Percentiles rank a stretch among this genome's conserved stretches.
Conservation (phyloP, 495 filamentous ascomycete species). For the Chaetomium fimeti region DNA sequence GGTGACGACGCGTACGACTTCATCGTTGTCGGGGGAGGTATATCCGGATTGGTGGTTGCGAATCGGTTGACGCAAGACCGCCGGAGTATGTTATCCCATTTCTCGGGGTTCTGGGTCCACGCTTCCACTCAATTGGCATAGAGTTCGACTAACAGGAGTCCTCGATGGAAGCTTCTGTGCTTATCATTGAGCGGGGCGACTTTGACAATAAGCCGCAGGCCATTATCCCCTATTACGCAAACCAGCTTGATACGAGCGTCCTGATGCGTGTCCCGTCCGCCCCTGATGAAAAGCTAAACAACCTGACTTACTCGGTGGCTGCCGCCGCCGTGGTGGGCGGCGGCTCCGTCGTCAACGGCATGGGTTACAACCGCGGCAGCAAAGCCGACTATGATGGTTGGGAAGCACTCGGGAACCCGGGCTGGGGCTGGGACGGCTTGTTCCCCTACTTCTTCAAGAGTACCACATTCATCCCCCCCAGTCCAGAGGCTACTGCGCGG, state of each 20-base stretch:
- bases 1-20: constrained; percentile 36
- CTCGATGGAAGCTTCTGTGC: too few relatives aligned
- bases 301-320: constrained; percentile 9
- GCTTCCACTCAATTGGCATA: too few relatives aligned
- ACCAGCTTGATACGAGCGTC: too few relatives aligned
- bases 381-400: constrained; percentile 59
- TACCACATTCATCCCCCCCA: constrained; percentile 17
- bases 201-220: too few relatives aligned
- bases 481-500: too few relatives aligned
- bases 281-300: too few relatives aligned
- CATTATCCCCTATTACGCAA: too few relatives aligned
- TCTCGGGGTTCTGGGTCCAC: too few relatives aligned
- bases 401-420: constrained; percentile 54
- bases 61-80: constrained; percentile 37
- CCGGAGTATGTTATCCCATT: constrained; percentile 13
- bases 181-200: too few relatives aligned
- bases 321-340: constrained; percentile 43
- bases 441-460: constrained; percentile 47
- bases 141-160: too few relatives aligned
- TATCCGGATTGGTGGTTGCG: constrained; percentile 52
- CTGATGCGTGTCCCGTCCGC: too few relatives aligned
- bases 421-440: constrained; percentile 57
- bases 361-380: constrained; percentile 49
- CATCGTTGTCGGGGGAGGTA: constrained; percentile 56
- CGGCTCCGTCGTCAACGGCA: constrained; percentile 42